Base-by-base conservation (phyloP, 108 stramenopile species). In the Nitzschia sp. region DNA sequence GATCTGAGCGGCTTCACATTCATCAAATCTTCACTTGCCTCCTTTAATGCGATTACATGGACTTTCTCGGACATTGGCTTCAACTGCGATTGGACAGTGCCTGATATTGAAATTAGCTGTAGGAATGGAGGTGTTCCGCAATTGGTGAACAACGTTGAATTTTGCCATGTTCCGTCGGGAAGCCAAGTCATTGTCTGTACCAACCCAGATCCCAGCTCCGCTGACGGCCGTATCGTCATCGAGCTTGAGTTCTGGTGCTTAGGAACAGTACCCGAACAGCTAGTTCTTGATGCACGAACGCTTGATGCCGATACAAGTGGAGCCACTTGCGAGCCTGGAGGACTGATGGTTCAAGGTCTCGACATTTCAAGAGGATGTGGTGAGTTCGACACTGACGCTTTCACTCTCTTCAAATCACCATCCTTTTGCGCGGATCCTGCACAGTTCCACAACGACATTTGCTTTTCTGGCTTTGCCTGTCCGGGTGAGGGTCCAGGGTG, bases 41-140 rank as follows among this genome's bases (percentile, higher is more conserved):
- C 68, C 6, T 30, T 19, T 24, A 26, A 70, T 32, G 42, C 27
- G 4, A 26, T 70, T 3, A 57, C 32, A 2, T 70, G 68, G 68
- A 70, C 68, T 29, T 70, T 47, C 57, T 31, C 38, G 3, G 68
- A 54, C 13, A 8, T 2, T 13, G 57, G n/a, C 11, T 32, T 59
- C 18, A 19, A 19, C 2, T 70, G 68, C 23, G 57, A 48, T 3
- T n/a, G 53, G 33, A 8, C 19, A 19, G 54, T 59, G 19, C 58
- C 68, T 27, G 68, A 70, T 45, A 46, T 70, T 28, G 21, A 29
- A 8, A 35, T 66, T 17, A 25, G 15, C 4, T 66, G 66, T 33
- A 5, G 29, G 17, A 34, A 54, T 17, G 66, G 53, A 34, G 66
- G 66, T 23, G 21, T 25, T 13, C 24, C 32, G 8, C 29, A 54